These are phyloP conservation scores for Chrysosporium keratinophilum DNA, from an alignment of 2,329 filamentous ascomycete genomes.

Conservation along the genomic window DNA sequence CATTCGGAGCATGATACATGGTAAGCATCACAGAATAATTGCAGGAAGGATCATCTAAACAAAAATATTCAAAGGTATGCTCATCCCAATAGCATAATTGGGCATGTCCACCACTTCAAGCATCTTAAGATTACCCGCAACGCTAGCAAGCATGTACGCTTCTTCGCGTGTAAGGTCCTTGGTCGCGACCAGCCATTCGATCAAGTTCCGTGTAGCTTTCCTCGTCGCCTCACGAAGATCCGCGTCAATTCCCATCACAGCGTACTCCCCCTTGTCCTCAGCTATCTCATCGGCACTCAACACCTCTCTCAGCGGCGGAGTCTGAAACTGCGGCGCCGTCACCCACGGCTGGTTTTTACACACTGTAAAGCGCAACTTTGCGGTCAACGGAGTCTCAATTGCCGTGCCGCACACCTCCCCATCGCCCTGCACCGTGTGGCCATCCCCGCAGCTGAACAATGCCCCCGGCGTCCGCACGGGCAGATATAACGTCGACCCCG, in stretches of 20 bases:
- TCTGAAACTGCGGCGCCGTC: conserved; percentile 41
- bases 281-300: conserved; percentile 20
- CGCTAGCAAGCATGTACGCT: conserved; percentile 45
- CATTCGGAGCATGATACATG: background rate
- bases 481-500: conserved; percentile 41
- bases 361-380: conserved; percentile 41
- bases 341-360: conserved; percentile 40
- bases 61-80: conserved; percentile 42
- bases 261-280: conserved; percentile 36
- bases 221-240: conserved; percentile 42
- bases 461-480: conserved; percentile 43
- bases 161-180: conserved; percentile 40
- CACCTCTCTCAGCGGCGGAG: conserved; percentile 20
- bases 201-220: conserved; percentile 40
- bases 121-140: conserved; percentile 43
- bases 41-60: conserved; percentile 11
- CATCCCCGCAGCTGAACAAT: conserved; percentile 46
- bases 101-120: conserved; percentile 47
- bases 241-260: conserved; percentile 39
- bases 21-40: background rate
- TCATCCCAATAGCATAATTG: conserved; percentile 44
- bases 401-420: conserved; percentile 49
- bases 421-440: conserved; percentile 46
- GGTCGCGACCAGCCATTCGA: conserved; percentile 41
- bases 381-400: conserved; percentile 45